Evolutionary conservation across 1,139 yeast species (phyloP).

Genomic region (Candida dubliniensis): DNA sequence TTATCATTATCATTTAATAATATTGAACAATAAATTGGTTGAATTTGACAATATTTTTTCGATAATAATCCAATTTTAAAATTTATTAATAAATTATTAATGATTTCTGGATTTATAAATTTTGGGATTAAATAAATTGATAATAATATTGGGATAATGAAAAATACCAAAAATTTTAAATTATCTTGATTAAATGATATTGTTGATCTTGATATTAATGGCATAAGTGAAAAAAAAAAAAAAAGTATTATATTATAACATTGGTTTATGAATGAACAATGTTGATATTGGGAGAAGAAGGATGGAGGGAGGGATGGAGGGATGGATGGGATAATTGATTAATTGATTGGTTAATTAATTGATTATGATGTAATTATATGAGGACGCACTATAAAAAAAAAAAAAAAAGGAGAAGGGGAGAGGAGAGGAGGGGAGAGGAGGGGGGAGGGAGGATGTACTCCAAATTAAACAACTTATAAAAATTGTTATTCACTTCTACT

Average conservation of each 20-base stretch:
- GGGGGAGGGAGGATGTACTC: not conserved
- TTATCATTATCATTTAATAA: slow-evolving; percentile 14
- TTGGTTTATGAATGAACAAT: no score
- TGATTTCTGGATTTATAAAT: slow-evolving; percentile 8
- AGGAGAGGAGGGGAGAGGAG: not conserved
- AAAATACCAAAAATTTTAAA: not conserved
- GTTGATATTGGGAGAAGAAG: no score
- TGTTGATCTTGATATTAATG: not conserved
- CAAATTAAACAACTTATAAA: not conserved
- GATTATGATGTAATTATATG: no score
- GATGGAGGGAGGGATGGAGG: no score
- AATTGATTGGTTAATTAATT: no score
- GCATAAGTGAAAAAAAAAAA: not conserved
- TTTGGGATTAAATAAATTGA: slow-evolving; percentile 9
- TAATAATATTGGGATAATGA: slow-evolving; percentile 2
- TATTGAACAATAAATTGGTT: slow-evolving; percentile 16
- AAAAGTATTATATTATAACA: no score
- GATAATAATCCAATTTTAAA: slow-evolving; percentile 18
- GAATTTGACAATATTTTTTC: slow-evolving; percentile 18
- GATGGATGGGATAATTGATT: no score
- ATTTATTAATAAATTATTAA: slow-evolving; percentile 12
- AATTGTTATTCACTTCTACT: no score
- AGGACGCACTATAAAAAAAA: no score
- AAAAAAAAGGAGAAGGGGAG: not conserved
- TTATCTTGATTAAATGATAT: not conserved